These are phyloP conservation scores for Xerocomellus amylosporus DNA, from an alignment of 768 basidiomycete species.

Conservation along the genomic window DNA sequence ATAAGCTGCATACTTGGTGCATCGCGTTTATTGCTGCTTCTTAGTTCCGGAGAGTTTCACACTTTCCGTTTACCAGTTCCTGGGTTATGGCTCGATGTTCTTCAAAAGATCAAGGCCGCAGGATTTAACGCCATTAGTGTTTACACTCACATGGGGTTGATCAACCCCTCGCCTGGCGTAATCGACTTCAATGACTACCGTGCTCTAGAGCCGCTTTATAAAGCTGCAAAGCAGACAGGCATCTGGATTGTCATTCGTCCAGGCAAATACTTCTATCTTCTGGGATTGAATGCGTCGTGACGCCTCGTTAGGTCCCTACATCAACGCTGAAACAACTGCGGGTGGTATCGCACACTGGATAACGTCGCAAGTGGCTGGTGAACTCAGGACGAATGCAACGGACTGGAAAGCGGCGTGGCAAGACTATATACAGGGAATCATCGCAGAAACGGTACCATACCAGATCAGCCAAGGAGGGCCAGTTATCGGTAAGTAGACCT, in stretches of 20 bases:
- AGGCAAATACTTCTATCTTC: constrained; percentile 41
- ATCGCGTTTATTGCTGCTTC: not conserved
- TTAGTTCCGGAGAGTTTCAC: constrained; percentile 82
- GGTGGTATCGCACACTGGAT: constrained; percentile 73
- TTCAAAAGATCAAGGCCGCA: constrained; percentile 78
- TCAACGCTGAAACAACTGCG: constrained; percentile 80
- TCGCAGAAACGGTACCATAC: constrained; percentile 54
- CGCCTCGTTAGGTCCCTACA: constrained; percentile 39
- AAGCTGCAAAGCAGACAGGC: constrained; percentile 70
- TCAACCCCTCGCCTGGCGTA: constrained; percentile 70
- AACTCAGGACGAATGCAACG: constrained; percentile 64
- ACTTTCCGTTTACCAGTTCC: constrained; percentile 79
- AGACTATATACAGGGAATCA: constrained; percentile 66
- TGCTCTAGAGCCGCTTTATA: constrained; percentile 64
- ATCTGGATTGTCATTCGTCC: constrained; percentile 80
- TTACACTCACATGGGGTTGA: constrained; percentile 77
- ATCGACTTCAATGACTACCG: constrained; percentile 73
- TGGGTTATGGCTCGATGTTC: constrained; percentile 75
- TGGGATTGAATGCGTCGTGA: not conserved
- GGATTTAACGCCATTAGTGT: constrained; percentile 78
- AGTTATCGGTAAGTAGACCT: constrained; percentile 54
- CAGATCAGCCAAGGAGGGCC: constrained; percentile 75
- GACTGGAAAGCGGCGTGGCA: constrained; percentile 72
- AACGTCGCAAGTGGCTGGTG: constrained; percentile 62
- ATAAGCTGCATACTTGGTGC: not conserved